Conservation (phyloP, 371 early-diverging fungal genomes). For the Saksenaea oblongispora region DNA sequence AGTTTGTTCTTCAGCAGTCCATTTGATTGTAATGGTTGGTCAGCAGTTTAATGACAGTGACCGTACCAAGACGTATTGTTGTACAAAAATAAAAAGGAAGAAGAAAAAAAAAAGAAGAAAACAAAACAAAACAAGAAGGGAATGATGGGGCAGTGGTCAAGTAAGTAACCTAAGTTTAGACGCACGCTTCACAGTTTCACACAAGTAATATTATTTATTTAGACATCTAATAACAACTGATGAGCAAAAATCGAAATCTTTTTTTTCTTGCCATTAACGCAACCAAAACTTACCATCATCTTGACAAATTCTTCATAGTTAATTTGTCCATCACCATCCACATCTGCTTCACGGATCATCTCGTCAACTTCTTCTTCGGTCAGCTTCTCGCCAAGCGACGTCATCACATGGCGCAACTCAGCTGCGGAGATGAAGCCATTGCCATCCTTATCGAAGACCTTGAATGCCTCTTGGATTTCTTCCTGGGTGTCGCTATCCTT, state of each 20-base stretch:
- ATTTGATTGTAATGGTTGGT: background rate
- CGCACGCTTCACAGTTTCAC: background rate
- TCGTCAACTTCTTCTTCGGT: slow-evolving; percentile 83
- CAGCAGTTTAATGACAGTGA: background rate
- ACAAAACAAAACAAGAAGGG: background rate
- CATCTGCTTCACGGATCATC: slow-evolving; percentile 86
- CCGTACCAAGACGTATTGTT: background rate
- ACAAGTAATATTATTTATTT: background rate
- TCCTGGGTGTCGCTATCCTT: slow-evolving; percentile 52
- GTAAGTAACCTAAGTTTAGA: no score
- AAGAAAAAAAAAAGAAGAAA: background rate
- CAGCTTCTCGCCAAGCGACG: slow-evolving; percentile 69
- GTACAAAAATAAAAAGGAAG: background rate
- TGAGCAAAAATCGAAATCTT: background rate
- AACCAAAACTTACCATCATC: slow-evolving; percentile 68
- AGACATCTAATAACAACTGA: background rate
- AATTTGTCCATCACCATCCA: slow-evolving; percentile 86
- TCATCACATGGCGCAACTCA: slow-evolving; percentile 58
- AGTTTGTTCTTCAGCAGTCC: background rate
- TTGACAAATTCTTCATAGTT: slow-evolving; percentile 94
- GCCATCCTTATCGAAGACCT: slow-evolving; percentile 58
- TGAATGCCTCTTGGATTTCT: slow-evolving; percentile 60
- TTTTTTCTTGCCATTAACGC: background rate
- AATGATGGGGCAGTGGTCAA: no score
- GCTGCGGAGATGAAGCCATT: slow-evolving; percentile 56